A percentile compares a stretch with the other conserved stretches of the same genome.
These are phyloP conservation scores for Suillus spraguei DNA, from an alignment of 768 basidiomycete genomes.

Conservation along the genomic window DNA sequence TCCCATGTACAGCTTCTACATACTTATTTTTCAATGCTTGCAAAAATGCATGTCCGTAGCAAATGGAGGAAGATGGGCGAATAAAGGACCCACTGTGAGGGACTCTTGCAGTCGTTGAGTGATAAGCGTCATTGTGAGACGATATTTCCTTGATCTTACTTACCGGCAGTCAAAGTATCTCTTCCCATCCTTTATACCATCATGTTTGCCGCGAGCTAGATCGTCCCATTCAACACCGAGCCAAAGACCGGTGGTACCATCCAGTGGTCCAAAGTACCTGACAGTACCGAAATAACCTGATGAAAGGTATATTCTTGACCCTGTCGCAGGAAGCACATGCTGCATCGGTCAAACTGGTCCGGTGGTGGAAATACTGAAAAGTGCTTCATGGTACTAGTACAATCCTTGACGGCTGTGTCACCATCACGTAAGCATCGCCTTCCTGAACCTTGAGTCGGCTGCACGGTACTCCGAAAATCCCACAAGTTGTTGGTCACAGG, in stretches of 20 bases:
- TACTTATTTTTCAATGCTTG: conserved; percentile 79
- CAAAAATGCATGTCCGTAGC: conserved; percentile 71
- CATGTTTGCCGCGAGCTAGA: conserved; percentile 80
- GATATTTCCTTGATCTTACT: conserved; percentile 37
- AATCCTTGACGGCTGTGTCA: neutral
- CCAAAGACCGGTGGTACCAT: conserved; percentile 71
- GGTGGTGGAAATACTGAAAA: neutral
- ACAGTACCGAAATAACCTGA: conserved; percentile 67
- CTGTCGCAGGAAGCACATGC: conserved; percentile 21
- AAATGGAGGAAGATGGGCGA: conserved; percentile 58
- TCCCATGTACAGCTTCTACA: conserved; percentile 60
- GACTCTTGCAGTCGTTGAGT: conserved; percentile 42
- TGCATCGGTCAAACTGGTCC: conserved; percentile 2
- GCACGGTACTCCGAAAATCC: conserved; percentile 8
- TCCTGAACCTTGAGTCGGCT: neutral
- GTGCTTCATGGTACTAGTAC: neutral
- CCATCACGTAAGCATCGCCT: conserved; percentile 3
- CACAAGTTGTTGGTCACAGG: neutral
- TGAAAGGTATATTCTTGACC: conserved; percentile 54
- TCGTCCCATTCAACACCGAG: conserved; percentile 99
- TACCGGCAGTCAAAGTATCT: conserved; percentile 82
- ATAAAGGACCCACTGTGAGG: conserved; percentile 79
- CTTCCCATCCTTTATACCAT: conserved; percentile 76
- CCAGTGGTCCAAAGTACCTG: conserved; percentile 65
- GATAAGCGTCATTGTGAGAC: conserved; percentile 13